Evolutionary conservation across 441 rosid species (phyloP), one percentile per base, ranked within the genome.

Genomic region (Aleurites moluccanus): DNA sequence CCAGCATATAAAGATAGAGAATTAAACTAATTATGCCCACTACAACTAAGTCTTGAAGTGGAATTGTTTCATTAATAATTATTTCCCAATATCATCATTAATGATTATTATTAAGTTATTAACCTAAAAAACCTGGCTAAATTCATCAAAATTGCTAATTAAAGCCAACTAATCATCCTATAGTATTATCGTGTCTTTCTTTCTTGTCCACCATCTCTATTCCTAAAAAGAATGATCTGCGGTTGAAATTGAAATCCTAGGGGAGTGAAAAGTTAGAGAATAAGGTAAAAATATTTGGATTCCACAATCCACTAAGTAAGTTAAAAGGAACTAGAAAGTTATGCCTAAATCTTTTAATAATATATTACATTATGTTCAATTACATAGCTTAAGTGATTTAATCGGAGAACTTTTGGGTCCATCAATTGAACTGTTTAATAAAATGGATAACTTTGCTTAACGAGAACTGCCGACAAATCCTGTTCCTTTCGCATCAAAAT

Each of bases 271-370:
- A 13, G 10, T 2, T 42, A 3, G 6, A 64, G 45, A 14, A n/a
- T 52, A 64, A 64, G 25, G 47, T 42, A 1, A 6, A 42, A 42
- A 7, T 3, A 42, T 44, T 65, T n/a, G 30, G 69, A 40, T 40
- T 65, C 69, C 15, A 21, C 49, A 20, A 38, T 64, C 67, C 49
- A 64, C 67, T 27, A 64, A 35, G n/a, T 64, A 3, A 38, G 49
- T 64, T 30, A 30, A 30, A 30, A 59, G 63, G 63, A 59, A 59
- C 13, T 33, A 2, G 3, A 18, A 8, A 42, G 11, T 6, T 42
- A 6, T 30, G 33, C 33, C 33, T 30, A 30, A 30, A 30, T 30
- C 2, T 30, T 30, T 1, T 30, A 30, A 30, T 30, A 1, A 1
- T 1, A 30, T 30, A 30, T 30, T 30, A n/a, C n/a, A n/a, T n/a